Conservation (phyloP, 495 filamentous ascomycete species). For the Thermochaetoides thermophila region DNA sequence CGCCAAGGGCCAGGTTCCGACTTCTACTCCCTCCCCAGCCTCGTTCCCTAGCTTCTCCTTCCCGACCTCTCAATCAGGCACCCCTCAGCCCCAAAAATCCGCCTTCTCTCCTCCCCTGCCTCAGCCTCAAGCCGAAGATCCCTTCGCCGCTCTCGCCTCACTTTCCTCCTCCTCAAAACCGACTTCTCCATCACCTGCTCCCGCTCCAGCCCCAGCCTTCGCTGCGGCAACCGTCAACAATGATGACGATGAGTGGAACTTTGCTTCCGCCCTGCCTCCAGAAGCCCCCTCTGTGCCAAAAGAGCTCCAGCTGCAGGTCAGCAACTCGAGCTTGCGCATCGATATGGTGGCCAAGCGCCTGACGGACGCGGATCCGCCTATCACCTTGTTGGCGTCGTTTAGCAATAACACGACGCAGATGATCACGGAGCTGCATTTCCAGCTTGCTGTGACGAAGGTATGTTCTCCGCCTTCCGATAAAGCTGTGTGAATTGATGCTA, state of each 20-base stretch:
- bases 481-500: not conserved
- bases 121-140: constrained; percentile 35
- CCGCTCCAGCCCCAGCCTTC: constrained; percentile 15
- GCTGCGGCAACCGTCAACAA: constrained; percentile 24
- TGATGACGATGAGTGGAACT: constrained; percentile 86
- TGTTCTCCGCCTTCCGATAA: not conserved
- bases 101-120: constrained; percentile 26
- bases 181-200: constrained; percentile 23
- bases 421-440: constrained; percentile 72
- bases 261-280: constrained; percentile 72
- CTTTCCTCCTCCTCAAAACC: no score
- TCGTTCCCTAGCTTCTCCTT: constrained; percentile 48
- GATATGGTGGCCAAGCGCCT: constrained; percentile 32
- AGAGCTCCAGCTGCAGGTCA: constrained; percentile 32
- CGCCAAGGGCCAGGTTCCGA: constrained; percentile 28
- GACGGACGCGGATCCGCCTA: constrained; percentile 34
- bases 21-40: constrained; percentile 22
- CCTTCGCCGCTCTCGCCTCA: constrained; percentile 56
- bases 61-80: constrained; percentile 27
- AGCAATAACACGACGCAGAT: constrained; percentile 60
- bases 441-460: constrained; percentile 88
- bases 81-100: constrained; percentile 32
- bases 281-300: constrained; percentile 26
- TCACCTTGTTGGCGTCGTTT: constrained; percentile 54
- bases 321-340: constrained; percentile 36